phyloP scores from a whole-genome alignment of 2,329 filamentous ascomycete genomes.

The Daldinia sp. region DNA sequence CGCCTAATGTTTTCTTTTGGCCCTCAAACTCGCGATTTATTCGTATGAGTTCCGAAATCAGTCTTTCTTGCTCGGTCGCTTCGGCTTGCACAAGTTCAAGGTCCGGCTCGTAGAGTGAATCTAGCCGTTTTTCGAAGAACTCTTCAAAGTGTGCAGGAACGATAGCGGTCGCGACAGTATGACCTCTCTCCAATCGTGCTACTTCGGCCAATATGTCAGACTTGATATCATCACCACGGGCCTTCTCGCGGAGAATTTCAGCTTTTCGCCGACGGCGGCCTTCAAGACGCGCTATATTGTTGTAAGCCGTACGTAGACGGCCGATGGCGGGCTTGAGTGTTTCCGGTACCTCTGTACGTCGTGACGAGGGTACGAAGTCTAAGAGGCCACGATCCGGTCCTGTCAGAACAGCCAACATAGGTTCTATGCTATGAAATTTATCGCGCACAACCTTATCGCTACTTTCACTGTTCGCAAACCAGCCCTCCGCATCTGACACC shows the following conservation, averaged over 20 bases:
- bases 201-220: constrained; percentile 84
- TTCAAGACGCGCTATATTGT: constrained; percentile 85
- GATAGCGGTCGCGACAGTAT: constrained; percentile 79
- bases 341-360: constrained; percentile 79
- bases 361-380: constrained; percentile 87
- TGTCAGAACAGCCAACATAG: constrained; percentile 76
- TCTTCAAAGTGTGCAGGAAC: constrained; percentile 90
- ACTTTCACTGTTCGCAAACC: constrained; percentile 72
- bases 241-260: constrained; percentile 79
- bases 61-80: constrained; percentile 75
- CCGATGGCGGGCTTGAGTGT: constrained; percentile 81
- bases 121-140: constrained; percentile 84
- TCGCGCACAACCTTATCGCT: constrained; percentile 72
- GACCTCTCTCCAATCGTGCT: constrained; percentile 83
- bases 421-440: constrained; percentile 80
- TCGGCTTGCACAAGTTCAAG: constrained; percentile 76
- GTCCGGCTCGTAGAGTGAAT: constrained; percentile 79
- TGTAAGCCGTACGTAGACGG: constrained; percentile 79
- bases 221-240: constrained; percentile 87
- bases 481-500: constrained; percentile 82
- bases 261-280: constrained; percentile 81
- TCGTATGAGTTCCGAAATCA: constrained; percentile 73
- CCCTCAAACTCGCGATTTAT: constrained; percentile 81
- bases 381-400: constrained; percentile 83
- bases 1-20: constrained; percentile 72